Base-by-base conservation (phyloP, 2,329 filamentous ascomycete species). In the Neoarthrinium moseri region DNA sequence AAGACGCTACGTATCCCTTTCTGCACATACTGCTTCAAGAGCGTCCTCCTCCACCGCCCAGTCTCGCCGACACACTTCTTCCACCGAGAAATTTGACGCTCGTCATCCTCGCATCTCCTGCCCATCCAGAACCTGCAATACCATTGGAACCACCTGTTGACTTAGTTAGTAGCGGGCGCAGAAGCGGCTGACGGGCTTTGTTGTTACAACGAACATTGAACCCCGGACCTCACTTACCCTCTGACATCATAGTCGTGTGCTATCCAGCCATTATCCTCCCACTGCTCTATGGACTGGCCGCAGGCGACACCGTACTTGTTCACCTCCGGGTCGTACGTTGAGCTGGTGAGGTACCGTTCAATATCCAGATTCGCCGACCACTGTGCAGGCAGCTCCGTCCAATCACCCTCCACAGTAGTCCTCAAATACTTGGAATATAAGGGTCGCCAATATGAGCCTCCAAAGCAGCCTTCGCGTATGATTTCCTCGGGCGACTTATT, bases 141-240 rank as follows among this genome's bases (percentile, higher is more conserved):
- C 76, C 76, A 80, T 54, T 80, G 76, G 52, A 79, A 78, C 76
- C 75, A 81, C n/a, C n/a, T n/a, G n/a, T n/a, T n/a, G n/a, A n/a
- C n/a, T n/a, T n/a, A n/a, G n/a, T n/a, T n/a, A n/a, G n/a, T n/a
- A n/a, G n/a, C n/a, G n/a, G n/a, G n/a, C n/a, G n/a, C n/a, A n/a
- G n/a, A n/a, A n/a, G n/a, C n/a, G n/a, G n/a, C n/a, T n/a, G n/a
- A n/a, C n/a, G n/a, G n/a, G n/a, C n/a, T n/a, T n/a, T n/a, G n/a
- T n/a, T n/a, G n/a, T n/a, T n/a, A n/a, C n/a, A n/a, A n/a, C n/a
- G n/a, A n/a, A n/a, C n/a, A n/a, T n/a, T n/a, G n/a, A n/a, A n/a
- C n/a, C n/a, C n/a, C n/a, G n/a, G n/a, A n/a, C n/a, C n/a, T n/a
- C n/a, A n/a, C n/a, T n/a, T n/a, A n/a, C 5, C 76, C 77, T 36